Base-by-base conservation (phyloP, 2,329 filamentous ascomycete genomes). In the Talaromyces sp. region DNA sequence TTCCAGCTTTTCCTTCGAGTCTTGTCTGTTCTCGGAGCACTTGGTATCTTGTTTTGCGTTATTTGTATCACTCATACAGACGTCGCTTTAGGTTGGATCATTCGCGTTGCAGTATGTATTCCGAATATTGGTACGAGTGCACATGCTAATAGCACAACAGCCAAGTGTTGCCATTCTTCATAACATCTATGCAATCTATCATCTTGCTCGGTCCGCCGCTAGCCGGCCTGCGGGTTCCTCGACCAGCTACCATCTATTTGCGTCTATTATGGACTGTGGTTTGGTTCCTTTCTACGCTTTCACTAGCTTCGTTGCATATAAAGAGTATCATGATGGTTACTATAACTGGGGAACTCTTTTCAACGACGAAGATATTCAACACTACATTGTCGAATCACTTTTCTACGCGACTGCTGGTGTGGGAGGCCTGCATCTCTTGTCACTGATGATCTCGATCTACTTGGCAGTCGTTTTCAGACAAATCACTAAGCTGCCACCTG, bases 171-270 rank as follows among this genome's bases (percentile, higher is more conserved):
- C 90, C 60, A 84, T 89, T 56, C 71, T 91, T 4, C 88, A 93
- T 74, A 88, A 86, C 16, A 72, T 88, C 19, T 98, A 98, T 76
- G 91, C 85, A 48, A 84, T 96, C 66, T 95, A 91, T 72, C 93
- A 97, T 75, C 86, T 96, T 45, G 82, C 86, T 14, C 87, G 91
- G 37, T 86, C 88, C 43, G 85, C 91, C 0, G 87, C 87, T 57
- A 85, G 83, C 52, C 87, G 93, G 60, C 88, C 93, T 0, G 88
- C 94, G 0, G 89, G 83, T 3, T 96, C 92, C 24, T 91, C 92
- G 19, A 89, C 92, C 14, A 94, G 92, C 68, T 98, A 98, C 77
- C 92, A 96, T 77, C 79, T 95, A 65, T 98, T 97, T 75, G 87
- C 93, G 2, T 83, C 86, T 11, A 79, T 92, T 50, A 85, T 90